phyloP scores from a whole-genome alignment of 139 green algal species.

The Chlorella sp. region DNA sequence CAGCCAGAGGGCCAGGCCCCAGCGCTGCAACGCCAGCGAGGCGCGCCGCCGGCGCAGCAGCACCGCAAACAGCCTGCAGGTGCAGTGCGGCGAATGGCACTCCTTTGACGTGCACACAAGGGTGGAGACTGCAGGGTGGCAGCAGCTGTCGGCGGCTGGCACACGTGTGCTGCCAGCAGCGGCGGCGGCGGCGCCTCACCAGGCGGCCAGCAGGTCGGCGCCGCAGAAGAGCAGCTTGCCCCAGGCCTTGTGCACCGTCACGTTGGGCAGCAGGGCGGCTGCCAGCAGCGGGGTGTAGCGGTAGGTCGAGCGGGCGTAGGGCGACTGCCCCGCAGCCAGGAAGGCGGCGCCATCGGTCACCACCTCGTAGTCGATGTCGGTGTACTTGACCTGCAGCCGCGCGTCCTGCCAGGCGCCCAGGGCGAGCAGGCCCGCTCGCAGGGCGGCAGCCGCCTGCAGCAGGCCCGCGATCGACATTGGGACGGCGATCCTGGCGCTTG shows the following conservation, averaged over 20 bases:
- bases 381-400: slow-evolving; percentile 82
- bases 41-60: slow-evolving; percentile 41
- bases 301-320: slow-evolving; percentile 67
- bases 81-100: no score
- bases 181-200: slow-evolving; percentile 18
- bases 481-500: no score
- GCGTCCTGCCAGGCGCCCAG: slow-evolving; percentile 79
- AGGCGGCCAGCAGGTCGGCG: slow-evolving; percentile 73
- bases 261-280: slow-evolving; percentile 84
- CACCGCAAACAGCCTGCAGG: slow-evolving; percentile 53
- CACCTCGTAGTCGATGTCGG: slow-evolving; percentile 92
- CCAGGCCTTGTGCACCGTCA: slow-evolving; percentile 67
- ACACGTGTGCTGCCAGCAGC: background rate
- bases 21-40: background rate
- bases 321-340: slow-evolving; percentile 43
- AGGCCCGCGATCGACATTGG: background rate
- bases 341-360: slow-evolving; percentile 71
- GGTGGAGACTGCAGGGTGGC: no score
- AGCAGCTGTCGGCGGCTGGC: background rate
- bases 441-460: slow-evolving; percentile 39
- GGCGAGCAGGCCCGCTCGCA: slow-evolving; percentile 62
- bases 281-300: slow-evolving; percentile 95
- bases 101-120: no score
- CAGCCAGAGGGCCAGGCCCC: slow-evolving; percentile 79
- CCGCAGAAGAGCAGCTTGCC: slow-evolving; percentile 91